These are phyloP conservation scores for Fusarium equiseti DNA, from an alignment of 2,329 filamentous ascomycete species.

Conservation along the genomic window DNA sequence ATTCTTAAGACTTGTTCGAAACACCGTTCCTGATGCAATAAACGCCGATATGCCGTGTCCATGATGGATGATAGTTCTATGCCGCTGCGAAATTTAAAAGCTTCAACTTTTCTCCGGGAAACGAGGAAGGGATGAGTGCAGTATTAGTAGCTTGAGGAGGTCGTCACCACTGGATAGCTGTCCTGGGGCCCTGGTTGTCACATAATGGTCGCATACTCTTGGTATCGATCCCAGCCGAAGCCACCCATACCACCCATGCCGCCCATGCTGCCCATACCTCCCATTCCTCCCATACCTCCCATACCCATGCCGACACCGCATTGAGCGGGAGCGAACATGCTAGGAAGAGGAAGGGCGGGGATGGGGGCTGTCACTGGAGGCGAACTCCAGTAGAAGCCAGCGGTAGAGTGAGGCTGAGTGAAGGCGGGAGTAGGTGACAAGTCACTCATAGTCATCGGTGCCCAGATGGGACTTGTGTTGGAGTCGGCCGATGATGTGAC, in stretches of 20 bases:
- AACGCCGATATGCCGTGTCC: constrained; percentile 56
- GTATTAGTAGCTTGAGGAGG: constrained; percentile 59
- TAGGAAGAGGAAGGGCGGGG: constrained; percentile 83
- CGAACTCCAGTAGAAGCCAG: constrained; percentile 82
- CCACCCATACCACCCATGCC: constrained; percentile 70
- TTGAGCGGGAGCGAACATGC: constrained; percentile 80
- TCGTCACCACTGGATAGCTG: constrained; percentile 62
- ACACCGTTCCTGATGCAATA: constrained; percentile 60
- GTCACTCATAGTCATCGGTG: constrained; percentile 79
- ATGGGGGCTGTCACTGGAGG: constrained; percentile 81
- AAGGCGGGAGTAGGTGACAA: constrained; percentile 84
- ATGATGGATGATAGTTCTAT: constrained; percentile 54
- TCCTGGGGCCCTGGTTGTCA: constrained; percentile 73
- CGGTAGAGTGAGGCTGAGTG: constrained; percentile 78
- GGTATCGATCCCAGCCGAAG: constrained; percentile 89
- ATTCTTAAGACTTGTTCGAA: constrained; percentile 54
- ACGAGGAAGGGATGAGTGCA: constrained; percentile 49
- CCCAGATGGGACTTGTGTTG: constrained; percentile 79
- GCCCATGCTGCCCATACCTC: constrained; percentile 75
- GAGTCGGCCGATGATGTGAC: constrained; percentile 80
- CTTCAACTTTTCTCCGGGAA: constrained; percentile 52
- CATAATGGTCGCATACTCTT: constrained; percentile 88
- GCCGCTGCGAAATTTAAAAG: constrained; percentile 52
- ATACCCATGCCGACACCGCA: constrained; percentile 85
- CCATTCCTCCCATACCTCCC: constrained; percentile 75